Conservation (phyloP, 2,329 filamentous ascomycete species). For the Madurella fahalii region DNA sequence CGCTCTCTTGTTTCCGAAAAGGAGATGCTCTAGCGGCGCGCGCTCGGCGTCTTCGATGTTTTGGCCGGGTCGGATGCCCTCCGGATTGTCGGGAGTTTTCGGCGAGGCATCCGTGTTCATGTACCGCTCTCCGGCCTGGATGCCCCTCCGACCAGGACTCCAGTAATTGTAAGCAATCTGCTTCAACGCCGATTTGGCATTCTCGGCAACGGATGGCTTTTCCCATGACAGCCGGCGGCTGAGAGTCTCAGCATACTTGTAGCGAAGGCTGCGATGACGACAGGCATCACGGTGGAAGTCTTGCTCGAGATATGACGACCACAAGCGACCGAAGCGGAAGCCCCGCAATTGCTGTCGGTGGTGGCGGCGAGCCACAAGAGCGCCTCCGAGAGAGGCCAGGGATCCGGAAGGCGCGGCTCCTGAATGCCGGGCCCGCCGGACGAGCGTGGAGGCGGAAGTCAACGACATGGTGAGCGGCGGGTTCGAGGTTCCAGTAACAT, state of each 20-base stretch:
- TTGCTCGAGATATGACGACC: conserved; percentile 41
- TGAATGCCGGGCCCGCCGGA: conserved; percentile 28
- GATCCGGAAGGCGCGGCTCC: conserved; percentile 15
- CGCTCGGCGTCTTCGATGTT: conserved; percentile 44
- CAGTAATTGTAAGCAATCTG: conserved; percentile 41
- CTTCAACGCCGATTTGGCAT: conserved; percentile 37
- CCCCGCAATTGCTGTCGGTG: conserved; percentile 43
- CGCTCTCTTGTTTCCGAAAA: conserved; percentile 31
- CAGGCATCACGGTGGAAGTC: conserved; percentile 41
- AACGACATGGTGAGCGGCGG: conserved; percentile 30
- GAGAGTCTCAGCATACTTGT: conserved; percentile 44
- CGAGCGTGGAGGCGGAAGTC: conserved; percentile 30
- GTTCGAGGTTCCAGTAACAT: conserved; percentile 9
- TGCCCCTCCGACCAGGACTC: conserved; percentile 24
- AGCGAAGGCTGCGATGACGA: conserved; percentile 40
- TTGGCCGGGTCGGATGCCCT: conserved; percentile 37
- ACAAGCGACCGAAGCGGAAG: conserved; percentile 46
- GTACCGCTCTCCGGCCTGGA: conserved; percentile 31
- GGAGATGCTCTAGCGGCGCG: conserved; percentile 41
- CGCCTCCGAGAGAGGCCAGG: conserved; percentile 4
- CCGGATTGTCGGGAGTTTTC: conserved; percentile 35
- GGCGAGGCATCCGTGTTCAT: conserved; percentile 32
- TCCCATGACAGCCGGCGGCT: conserved; percentile 46
- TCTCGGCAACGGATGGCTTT: conserved; percentile 33
- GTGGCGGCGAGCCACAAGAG: conserved; percentile 24